Conservation (phyloP, 2,329 filamentous ascomycete species). For the Cytospora leucostoma region DNA sequence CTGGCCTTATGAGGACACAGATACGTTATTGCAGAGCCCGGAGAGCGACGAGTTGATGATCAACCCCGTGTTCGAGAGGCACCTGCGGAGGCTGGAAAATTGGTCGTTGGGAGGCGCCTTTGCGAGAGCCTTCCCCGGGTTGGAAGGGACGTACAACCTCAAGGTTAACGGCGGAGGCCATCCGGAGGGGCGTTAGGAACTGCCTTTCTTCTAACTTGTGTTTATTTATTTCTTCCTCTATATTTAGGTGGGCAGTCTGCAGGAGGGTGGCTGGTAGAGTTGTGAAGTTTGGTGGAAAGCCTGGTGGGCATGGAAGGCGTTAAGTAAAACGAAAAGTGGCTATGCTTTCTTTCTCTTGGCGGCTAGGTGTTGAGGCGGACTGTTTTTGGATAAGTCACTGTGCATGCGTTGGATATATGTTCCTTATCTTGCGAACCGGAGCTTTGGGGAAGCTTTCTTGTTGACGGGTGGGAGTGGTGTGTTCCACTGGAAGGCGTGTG, state of each 20-base stretch:
- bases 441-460: neutral
- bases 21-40: conserved; percentile 64
- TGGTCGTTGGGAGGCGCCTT: conserved; percentile 79
- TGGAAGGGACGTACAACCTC: conserved; percentile 49
- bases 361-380: conserved; percentile 1
- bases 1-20: conserved; percentile 78
- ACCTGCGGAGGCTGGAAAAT: conserved; percentile 73
- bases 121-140: conserved; percentile 61
- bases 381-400: neutral
- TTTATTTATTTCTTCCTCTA: too few relatives aligned
- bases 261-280: neutral
- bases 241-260: neutral
- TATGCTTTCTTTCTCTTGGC: neutral
- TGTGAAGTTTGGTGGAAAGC: neutral
- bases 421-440: neutral
- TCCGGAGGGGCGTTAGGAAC: neutral
- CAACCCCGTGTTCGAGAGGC: conserved; percentile 83
- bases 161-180: conserved; percentile 30
- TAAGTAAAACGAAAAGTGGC: neutral
- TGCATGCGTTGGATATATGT: neutral
- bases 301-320: neutral
- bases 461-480: neutral
- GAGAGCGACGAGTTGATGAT: conserved; percentile 70
- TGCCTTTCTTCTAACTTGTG: neutral
- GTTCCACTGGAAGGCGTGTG: neutral